phyloP scores from a whole-genome alignment of 345 rosid genomes.

The Pistacia vera region DNA sequence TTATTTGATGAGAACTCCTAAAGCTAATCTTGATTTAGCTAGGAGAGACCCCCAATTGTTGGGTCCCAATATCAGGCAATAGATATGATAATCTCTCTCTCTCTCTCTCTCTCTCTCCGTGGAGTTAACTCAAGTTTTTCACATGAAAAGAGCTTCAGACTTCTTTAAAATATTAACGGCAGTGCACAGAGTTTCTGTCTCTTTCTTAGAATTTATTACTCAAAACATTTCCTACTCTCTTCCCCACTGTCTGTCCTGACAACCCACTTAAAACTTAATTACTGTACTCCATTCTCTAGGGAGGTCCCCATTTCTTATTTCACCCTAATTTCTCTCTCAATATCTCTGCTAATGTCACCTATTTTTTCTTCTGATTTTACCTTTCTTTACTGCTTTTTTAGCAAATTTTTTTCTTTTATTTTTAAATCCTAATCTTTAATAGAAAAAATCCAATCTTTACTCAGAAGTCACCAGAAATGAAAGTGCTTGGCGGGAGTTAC shows the following conservation, averaged over 20 bases:
- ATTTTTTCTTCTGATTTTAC: constrained; percentile 14
- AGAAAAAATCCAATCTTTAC: background rate
- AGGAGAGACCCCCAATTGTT: constrained; percentile 14
- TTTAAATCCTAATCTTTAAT: no score
- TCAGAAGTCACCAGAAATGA: background rate
- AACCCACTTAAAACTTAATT: background rate
- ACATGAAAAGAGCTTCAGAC: constrained; percentile 16
- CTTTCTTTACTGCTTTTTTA: background rate
- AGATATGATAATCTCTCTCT: no score
- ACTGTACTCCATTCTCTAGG: constrained; percentile 2
- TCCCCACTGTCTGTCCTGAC: background rate
- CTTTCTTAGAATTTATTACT: constrained; percentile 33
- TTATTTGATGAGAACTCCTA: background rate
- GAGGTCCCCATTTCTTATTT: constrained; percentile 14
- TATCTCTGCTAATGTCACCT: constrained; percentile 29
- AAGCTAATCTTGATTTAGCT: background rate
- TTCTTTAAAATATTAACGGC: constrained; percentile 15
- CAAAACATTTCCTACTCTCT: constrained; percentile 21
- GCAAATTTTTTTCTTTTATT: background rate
- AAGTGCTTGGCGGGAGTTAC: constrained; percentile 23
- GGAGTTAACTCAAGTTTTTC: constrained; percentile 13
- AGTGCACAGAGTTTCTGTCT: constrained; percentile 13
- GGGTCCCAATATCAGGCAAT: constrained; percentile 3
- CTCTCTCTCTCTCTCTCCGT: constrained; percentile 3
- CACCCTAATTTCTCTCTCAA: background rate